Evolutionary conservation across 106 monocot genomes (phyloP).

Genomic region (Phalaenopsis aphrodite): DNA sequence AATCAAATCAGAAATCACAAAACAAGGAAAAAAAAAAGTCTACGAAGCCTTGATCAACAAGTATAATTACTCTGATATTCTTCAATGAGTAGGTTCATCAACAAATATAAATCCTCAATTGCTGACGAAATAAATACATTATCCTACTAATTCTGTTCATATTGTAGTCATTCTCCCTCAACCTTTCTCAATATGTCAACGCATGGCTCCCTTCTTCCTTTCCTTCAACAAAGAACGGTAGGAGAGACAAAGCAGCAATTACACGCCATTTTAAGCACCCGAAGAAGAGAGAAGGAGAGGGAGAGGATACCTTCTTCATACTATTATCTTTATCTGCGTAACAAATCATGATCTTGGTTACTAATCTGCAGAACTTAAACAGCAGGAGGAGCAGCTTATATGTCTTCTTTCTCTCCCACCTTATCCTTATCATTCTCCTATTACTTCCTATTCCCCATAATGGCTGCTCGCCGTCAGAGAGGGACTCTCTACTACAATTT

Average conservation of each 20-base stretch:
- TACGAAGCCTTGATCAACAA: not conserved
- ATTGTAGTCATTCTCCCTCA: not conserved
- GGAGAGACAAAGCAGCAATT: not conserved
- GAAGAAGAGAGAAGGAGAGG: not conserved
- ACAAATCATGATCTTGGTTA: not conserved
- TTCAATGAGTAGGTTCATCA: not conserved
- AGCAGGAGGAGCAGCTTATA: no score
- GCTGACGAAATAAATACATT: not conserved
- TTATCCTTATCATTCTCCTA: not conserved
- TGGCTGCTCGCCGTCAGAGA: not conserved
- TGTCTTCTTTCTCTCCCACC: not conserved
- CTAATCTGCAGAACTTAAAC: no score
- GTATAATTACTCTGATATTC: not conserved
- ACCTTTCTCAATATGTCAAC: not conserved
- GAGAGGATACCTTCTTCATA: not conserved
- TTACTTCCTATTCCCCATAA: not conserved
- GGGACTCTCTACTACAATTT: not conserved
- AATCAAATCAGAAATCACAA: not conserved
- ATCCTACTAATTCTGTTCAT: not conserved
- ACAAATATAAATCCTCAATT: not conserved
- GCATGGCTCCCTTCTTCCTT: not conserved
- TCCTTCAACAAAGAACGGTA: not conserved
- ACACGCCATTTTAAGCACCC: not conserved
- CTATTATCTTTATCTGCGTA: no score
- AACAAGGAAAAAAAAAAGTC: not conserved